Conservation (phyloP, 1,284 basidiomycete species). For the Trametes versicolor region DNA sequence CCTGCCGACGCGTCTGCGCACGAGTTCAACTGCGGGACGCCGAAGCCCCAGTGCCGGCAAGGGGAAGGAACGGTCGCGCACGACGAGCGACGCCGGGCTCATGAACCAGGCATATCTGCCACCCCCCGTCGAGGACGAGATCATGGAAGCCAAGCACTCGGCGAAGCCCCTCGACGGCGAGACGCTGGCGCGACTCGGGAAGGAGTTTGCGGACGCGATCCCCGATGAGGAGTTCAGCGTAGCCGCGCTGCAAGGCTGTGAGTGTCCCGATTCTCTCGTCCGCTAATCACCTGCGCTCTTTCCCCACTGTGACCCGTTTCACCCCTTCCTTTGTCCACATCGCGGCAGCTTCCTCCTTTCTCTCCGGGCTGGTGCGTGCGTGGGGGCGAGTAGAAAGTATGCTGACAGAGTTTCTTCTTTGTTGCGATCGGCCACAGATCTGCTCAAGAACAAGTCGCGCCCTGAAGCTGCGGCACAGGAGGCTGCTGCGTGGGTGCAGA, state of each 20-base stretch:
- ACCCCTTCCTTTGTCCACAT: constrained; percentile 14
- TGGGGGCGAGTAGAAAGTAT: constrained; percentile 26
- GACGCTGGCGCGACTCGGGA: constrained; percentile 71
- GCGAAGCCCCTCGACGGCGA: constrained; percentile 70
- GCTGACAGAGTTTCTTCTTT: constrained; percentile 37
- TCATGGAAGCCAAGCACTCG: constrained; percentile 63
- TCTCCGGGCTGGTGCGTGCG: constrained; percentile 38
- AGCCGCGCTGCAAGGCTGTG: constrained; percentile 87
- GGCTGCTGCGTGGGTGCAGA: constrained; percentile 73
- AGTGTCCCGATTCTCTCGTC: constrained; percentile 49
- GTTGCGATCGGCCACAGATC: constrained; percentile 53
- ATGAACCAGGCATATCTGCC: constrained; percentile 71
- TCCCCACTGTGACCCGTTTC: not conserved
- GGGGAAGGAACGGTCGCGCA: constrained; percentile 29
- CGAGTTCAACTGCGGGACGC: constrained; percentile 29
- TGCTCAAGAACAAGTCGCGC: constrained; percentile 82
- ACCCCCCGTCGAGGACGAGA: constrained; percentile 69
- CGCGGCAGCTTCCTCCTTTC: constrained; percentile 10
- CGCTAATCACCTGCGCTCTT: constrained; percentile 27
- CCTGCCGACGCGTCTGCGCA: constrained; percentile 31
- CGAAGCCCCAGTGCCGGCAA: constrained; percentile 19
- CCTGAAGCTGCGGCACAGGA: constrained; percentile 76
- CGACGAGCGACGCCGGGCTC: constrained; percentile 47
- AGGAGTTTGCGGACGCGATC: constrained; percentile 77
- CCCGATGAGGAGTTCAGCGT: constrained; percentile 86